Percentiles rank a stretch among this genome's conserved stretches.
These are phyloP conservation scores for Penicillium sp. DNA, from an alignment of 2,329 filamentous ascomycete genomes.

Conservation along the genomic window DNA sequence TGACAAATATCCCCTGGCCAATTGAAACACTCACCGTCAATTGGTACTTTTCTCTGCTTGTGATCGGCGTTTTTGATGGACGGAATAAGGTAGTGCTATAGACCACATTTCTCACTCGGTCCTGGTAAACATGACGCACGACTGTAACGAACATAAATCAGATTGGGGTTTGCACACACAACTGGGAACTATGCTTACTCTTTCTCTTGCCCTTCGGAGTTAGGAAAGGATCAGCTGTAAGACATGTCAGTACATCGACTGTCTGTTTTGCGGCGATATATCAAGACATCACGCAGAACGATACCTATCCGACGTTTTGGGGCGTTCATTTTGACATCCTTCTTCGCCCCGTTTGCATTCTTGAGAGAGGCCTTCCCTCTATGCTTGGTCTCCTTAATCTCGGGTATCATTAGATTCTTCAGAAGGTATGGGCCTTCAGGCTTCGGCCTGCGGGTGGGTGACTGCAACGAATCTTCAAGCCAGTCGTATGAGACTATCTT, in stretches of 20 bases:
- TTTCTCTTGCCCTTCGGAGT: constrained; percentile 52
- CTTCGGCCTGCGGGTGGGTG: constrained; percentile 36
- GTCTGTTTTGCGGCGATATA: not conserved
- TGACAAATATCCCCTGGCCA: not conserved
- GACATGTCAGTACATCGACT: constrained; percentile 9
- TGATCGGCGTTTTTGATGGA: constrained; percentile 44
- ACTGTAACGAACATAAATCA: not conserved
- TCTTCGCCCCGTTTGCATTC: not conserved
- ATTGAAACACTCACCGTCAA: constrained; percentile 54
- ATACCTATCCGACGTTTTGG: constrained; percentile 2
- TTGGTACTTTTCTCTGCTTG: constrained; percentile 58
- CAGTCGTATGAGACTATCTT: constrained; percentile 50
- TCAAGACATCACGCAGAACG: not conserved
- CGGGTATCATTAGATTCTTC: constrained; percentile 40
- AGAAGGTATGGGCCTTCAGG: constrained; percentile 36
- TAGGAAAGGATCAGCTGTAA: constrained; percentile 5
- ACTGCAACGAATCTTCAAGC: constrained; percentile 46
- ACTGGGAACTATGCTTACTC: not conserved
- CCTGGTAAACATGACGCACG: constrained; percentile 58
- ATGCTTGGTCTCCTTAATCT: constrained; percentile 10
- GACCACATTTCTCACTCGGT: constrained; percentile 57
- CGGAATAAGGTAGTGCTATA: constrained; percentile 65
- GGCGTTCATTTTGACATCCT: not conserved
- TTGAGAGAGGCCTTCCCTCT: not conserved
- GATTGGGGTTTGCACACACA: not conserved